Base-by-base conservation (phyloP, 2,329 filamentous ascomycete genomes). In the Alternaria viburni region DNA sequence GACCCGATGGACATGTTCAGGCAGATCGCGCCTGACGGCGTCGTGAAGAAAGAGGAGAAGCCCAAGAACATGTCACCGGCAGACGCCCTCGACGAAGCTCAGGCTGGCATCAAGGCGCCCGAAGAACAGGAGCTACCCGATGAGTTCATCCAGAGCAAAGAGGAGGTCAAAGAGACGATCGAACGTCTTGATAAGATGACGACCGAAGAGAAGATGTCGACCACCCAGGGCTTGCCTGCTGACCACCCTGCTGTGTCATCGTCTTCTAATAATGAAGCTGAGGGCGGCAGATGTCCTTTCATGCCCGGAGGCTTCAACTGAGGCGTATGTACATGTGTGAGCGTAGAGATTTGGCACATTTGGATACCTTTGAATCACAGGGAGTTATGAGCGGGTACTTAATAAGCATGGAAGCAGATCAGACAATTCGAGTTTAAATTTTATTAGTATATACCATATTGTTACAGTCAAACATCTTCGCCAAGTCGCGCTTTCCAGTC, bases 1-100 rank as follows among this genome's bases (percentile, higher is more conserved):
- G 89, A 91, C 70, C 87, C 89, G 0, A 79, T 89, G 73, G 85
- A 88, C 44, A 89, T 91, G 88, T 91, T 91, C 73, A 81, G 87
- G 6, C 88, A 90, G 79, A 90, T 91, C 54, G 84, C 84, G 2
- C 83, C 83, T 0, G 70, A 82, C 13, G 84, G 84, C 9, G 77
- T 84, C 23, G 82, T 84, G 52, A 83, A 81, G 73, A 84, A 81
- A 65, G 78, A 83, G 52, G 70, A 73, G 6, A 75, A 83, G 47
- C 74, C 77, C 44, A 74, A 77, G 61, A 76, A 73, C 12, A 73
- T 83, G 50, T 59, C 66, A 10, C 69, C 75, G 2, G 68, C 63
- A 8, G 73, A 77, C 6, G 72, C 73, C 5, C 28, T 78, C 5
- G 75, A 77, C 21, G 67, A 71, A 54, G 57, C 57, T 19, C 62